Conservation (phyloP, 2,329 filamentous ascomycete genomes). For the Dendryphion nanum region DNA sequence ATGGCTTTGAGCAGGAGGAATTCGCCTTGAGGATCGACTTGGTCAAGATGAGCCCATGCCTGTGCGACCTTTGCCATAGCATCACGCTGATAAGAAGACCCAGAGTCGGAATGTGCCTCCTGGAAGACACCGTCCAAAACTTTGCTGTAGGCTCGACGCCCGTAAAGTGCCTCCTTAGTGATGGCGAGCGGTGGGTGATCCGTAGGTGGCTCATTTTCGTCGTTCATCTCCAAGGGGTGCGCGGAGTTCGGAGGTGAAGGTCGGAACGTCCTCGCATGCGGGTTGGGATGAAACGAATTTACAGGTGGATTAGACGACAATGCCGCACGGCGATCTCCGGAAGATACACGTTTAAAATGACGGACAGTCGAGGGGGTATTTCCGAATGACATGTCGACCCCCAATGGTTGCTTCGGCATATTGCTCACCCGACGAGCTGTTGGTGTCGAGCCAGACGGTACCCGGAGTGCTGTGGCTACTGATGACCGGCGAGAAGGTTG, state of each 20-base stretch:
- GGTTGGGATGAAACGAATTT: constrained; percentile 34
- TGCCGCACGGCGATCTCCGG: constrained; percentile 45
- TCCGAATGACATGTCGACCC: constrained; percentile 88
- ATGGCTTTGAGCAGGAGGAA: constrained; percentile 80
- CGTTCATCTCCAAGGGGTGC: constrained; percentile 31
- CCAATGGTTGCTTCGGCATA: constrained; percentile 68
- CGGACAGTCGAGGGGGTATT: constrained; percentile 90
- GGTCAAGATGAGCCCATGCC: constrained; percentile 80
- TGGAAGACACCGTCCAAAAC: constrained; percentile 80
- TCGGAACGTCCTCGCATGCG: constrained; percentile 36
- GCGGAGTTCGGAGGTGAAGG: constrained; percentile 34
- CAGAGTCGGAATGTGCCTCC: constrained; percentile 81
- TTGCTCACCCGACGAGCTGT: constrained; percentile 46
- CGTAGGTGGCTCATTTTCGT: constrained; percentile 62
- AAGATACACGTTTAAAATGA: constrained; percentile 85
- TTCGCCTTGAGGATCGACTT: constrained; percentile 84
- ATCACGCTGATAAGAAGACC: constrained; percentile 70
- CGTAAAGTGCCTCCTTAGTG: constrained; percentile 77
- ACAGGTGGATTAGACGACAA: constrained; percentile 29
- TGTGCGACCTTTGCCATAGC: constrained; percentile 80
- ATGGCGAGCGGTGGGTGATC: constrained; percentile 54
- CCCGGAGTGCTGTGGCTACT: constrained; percentile 37
- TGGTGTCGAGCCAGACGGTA: constrained; percentile 37
- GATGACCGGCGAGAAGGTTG: constrained; percentile 36
- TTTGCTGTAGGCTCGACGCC: constrained; percentile 76